Evolutionary conservation across 2,329 filamentous ascomycete species (phyloP), one percentile per base, ranked within the genome.

Genomic region (Talaromyces albobiverticillius): DNA sequence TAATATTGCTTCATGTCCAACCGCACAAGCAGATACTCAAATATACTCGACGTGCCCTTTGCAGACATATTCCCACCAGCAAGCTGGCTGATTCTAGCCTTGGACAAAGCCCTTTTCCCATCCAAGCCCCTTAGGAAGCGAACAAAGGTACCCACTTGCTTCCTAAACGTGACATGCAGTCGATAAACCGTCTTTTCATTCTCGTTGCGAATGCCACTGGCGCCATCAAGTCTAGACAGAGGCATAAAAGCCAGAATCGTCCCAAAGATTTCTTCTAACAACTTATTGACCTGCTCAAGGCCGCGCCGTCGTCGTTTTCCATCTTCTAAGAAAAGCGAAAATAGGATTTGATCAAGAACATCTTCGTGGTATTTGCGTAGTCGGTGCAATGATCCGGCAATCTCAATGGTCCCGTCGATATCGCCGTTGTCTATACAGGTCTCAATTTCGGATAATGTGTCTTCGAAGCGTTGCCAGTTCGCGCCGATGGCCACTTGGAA

Each of bases 261-360:
- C 1, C 78, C 76, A 59, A 95, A 93, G 1, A 93, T 88, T 16
- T 88, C 86, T 57, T 95, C 88, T 0, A 96, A 73, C 0, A 95
- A 73, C 36, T 81, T 82, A 59, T 91, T 76, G 0, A 91, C 82
- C 1, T 89, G 86, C 55, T 84, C 79, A 67, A 95, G 90, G 11
- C 31, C 43, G 20, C 11, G 50, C 22, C 31, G 22, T n/a, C 23
- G 22, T n/a, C 40, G 49, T 41, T 42, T 51, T 32, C 88, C 79
- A 63, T 88, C 89, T 55, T 88, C 81, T 2, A 95, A 74, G 13
- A 96, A 79, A 0, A 94, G 74, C 0, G 84, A 83, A 57, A 85
- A 83, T 73, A 92, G 82, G 45, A 95, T 90, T 48, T 84, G 79
- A 65, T 95, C 87, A 2, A 96, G 77, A 7, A 86, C 82, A 31